Base-by-base conservation (phyloP, 306 rosid species). In the Sindora glabra region DNA sequence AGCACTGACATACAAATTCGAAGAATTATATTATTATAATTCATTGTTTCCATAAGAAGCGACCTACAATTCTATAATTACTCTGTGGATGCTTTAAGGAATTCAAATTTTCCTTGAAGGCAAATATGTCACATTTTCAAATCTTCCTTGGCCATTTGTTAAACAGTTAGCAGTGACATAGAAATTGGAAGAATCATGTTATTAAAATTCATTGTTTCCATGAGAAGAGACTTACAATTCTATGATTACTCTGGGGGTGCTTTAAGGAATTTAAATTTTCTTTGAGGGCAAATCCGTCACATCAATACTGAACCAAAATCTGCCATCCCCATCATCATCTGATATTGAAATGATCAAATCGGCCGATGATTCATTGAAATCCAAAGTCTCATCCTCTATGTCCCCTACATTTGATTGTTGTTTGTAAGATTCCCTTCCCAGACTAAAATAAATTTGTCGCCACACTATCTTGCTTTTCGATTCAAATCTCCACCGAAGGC, bases 1-100 rank as follows among this genome's bases (percentile, higher is more conserved):
- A 13, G 74, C 12, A 7, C 17, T 50, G 41, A 89, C 71, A 59
- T 89, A 89, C 10, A 86, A 71, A 71, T 49, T 70, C 3, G 97
- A 83, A 7, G 95, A 86, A 41, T 89, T 89, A 6, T 91, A 81
- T 74, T 89, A 89, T 95, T 95, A 89, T 44, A 86, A 89, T 77
- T 89, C 97, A 48, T 89, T 95, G 62, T 86, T 79, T 42, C 95
- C 97, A 38, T 86, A 91, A 27, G 68, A 89, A 45, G 97, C 86
- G 40, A 79, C 89, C 16, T 50, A 89, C 18, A 89, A 27, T 46
- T 89, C 97, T 14, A 89, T 46, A 23, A 86, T 80, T 1, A 68
- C 83, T 1, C 80, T 74, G 26, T 72, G 69, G 16, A 95, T 56
- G 50, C 86, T 89, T 7, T 13, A 18, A 3, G 97, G 97, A 18